Evolutionary conservation across 2,329 filamentous ascomycete genomes (phyloP), one percentile per base, ranked within the genome.

Genomic region (Lecanicillium sp.): DNA sequence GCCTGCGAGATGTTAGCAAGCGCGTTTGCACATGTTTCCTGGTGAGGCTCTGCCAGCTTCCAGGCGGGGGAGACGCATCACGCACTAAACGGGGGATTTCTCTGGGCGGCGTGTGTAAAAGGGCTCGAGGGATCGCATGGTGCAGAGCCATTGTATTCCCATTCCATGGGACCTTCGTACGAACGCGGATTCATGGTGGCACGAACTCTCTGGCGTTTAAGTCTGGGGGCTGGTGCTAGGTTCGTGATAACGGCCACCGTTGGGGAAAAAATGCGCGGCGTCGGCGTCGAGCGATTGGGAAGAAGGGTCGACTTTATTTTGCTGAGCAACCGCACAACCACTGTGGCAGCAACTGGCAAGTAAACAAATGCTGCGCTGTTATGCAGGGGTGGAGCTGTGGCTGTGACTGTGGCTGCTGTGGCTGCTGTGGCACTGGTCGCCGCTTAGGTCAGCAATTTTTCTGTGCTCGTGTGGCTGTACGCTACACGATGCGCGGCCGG

Each of bases 121-220:
- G 81, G 81, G 54, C 79, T 83, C 9, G 77, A 78, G 15, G 72
- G 73, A 63, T 84, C 81, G 51, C 79, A 63, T 15, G 78, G 79
- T 2, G 74, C 78, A 40, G 68, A 63, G 52, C 70, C 72, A 56
- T 83, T 74, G 61, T 80, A 84, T 60, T 84, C 78, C 77, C 78
- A 84, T 57, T 84, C 81, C 81, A 84, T 84, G 53, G 70, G 79
- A 52, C 77, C 70, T 63, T 83, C 79, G 54, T 70, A 75, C 2
- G 74, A 79, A 57, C 81, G 70, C 55, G 71, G 70, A 46, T 78
- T 71, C 72, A 78, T 81, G 55, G 46, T 54, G 27, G 44, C 30
- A 14, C 5, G 9, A 33, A 45, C 20, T 40, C 19, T 8, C 12
- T 32, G 35, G 9, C 9, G 14, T n/a, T 23, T n/a, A n/a, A n/a